These are phyloP conservation scores for Mucor plumbeus DNA, from an alignment of 371 early-diverging fungal species.

Conservation along the genomic window DNA sequence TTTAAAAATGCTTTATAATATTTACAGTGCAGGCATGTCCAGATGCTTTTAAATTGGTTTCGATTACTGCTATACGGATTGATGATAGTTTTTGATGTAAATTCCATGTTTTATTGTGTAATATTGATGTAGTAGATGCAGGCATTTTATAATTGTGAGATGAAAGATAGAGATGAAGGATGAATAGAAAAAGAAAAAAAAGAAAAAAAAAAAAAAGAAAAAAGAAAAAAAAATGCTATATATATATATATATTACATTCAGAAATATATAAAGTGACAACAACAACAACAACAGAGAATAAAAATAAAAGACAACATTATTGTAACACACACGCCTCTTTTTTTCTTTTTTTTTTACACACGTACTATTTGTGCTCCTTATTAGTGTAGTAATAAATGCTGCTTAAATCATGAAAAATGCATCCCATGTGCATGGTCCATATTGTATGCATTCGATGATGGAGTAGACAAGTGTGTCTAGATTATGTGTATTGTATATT, in stretches of 20 bases:
- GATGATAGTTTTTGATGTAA: neutral
- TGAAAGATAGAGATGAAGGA: constrained; percentile 2
- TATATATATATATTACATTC: constrained; percentile 8
- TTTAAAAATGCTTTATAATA: neutral
- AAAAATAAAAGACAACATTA: constrained; percentile 12
- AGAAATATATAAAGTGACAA: constrained; percentile 8
- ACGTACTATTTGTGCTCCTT: constrained; percentile 2
- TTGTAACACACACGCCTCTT: constrained; percentile 7
- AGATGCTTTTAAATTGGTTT: constrained; percentile 20
- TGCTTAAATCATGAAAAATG: constrained; percentile 6
- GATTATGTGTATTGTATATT: too few relatives aligned
- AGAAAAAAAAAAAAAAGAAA: constrained; percentile 3
- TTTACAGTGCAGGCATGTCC: constrained; percentile 25
- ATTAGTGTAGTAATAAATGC: neutral
- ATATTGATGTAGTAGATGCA: constrained; percentile 1
- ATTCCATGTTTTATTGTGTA: constrained; percentile 3
- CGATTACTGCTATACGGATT: constrained; percentile 30
- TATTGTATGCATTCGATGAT: neutral
- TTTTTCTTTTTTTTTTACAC: neutral
- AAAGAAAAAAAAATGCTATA: constrained; percentile 2
- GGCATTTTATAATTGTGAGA: constrained; percentile 9
- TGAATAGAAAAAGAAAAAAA: too few relatives aligned
- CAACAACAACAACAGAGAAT: constrained; percentile 12
- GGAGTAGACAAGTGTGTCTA: too few relatives aligned
- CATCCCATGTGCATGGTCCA: constrained; percentile 19